Percentiles rank a stretch among this genome's conserved stretches.
These are phyloP conservation scores for Pythium brachiatum DNA, from an alignment of 352 stramenopile genomes.

Conservation along the genomic window DNA sequence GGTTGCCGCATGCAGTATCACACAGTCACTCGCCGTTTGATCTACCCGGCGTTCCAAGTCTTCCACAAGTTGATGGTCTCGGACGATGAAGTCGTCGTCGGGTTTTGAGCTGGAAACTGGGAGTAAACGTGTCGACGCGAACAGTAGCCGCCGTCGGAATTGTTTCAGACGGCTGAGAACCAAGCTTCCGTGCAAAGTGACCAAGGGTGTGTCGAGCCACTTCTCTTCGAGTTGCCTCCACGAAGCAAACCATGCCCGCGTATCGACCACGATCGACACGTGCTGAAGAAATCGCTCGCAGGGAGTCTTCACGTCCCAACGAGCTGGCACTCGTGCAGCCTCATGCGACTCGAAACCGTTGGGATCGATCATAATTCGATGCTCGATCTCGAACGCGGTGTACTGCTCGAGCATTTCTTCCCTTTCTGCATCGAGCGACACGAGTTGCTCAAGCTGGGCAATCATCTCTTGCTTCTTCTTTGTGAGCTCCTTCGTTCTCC, in stretches of 20 bases:
- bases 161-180: slow-evolving; percentile 60
- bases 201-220: slow-evolving; percentile 40
- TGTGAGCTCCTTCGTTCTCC: slow-evolving; percentile 7
- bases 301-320: slow-evolving; percentile 21
- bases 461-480: slow-evolving; percentile 32
- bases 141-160: slow-evolving; percentile 46
- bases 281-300: slow-evolving; percentile 53
- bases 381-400: slow-evolving; percentile 43
- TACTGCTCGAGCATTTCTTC: slow-evolving; percentile 41
- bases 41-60: slow-evolving; percentile 43
- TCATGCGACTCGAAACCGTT: slow-evolving; percentile 10
- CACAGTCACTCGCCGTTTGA: slow-evolving; percentile 37
- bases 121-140: slow-evolving; percentile 35
- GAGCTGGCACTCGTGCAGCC: neutral
- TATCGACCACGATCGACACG: slow-evolving; percentile 50
- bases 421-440: slow-evolving; percentile 43
- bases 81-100: slow-evolving; percentile 6
- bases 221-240: slow-evolving; percentile 49
- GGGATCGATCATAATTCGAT: slow-evolving; percentile 25
- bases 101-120: neutral
- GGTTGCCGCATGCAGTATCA: slow-evolving; percentile 50
- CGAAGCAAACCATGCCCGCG: slow-evolving; percentile 50
- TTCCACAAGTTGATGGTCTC: slow-evolving; percentile 34
- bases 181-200: slow-evolving; percentile 38
- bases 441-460: slow-evolving; percentile 45